Percentiles rank a stretch among this genome's conserved stretches.
These are phyloP conservation scores for Phytophthora sp. DNA, from an alignment of 352 stramenopile genomes.

Conservation along the genomic window DNA sequence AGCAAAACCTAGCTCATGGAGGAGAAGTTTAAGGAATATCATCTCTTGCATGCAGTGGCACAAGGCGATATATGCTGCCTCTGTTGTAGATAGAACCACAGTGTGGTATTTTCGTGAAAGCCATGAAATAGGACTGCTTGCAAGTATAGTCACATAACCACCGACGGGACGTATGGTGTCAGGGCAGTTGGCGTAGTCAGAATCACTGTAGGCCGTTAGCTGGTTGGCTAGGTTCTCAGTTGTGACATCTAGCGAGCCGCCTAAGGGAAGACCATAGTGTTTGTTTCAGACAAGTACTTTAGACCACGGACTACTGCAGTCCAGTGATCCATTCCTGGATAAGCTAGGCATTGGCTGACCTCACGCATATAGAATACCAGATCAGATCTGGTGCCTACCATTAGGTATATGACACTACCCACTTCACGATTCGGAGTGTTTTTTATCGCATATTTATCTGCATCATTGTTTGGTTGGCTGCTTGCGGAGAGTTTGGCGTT, in stretches of 20 bases:
- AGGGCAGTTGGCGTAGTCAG: constrained; percentile 9
- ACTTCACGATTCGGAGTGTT: constrained; percentile 8
- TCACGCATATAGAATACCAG: constrained; percentile 19
- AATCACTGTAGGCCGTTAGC: not conserved
- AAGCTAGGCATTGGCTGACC: constrained; percentile 18
- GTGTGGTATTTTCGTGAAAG: constrained; percentile 12
- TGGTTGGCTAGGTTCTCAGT: not conserved
- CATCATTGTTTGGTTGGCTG: not conserved
- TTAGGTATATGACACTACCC: constrained; percentile 13
- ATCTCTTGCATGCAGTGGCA: too few species aligned
- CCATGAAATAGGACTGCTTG: constrained; percentile 1
- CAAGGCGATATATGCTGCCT: constrained; percentile 1
- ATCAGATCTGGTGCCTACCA: constrained; percentile 12
- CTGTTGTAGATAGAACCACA: constrained; percentile 1
- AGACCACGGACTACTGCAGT: constrained; percentile 12
- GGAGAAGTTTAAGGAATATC: too few species aligned
- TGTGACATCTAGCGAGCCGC: not conserved
- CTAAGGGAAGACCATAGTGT: constrained; percentile 10
- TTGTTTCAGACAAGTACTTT: constrained; percentile 9
- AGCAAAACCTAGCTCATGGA: too few species aligned
- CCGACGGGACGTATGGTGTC: too few species aligned
- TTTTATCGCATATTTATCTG: constrained; percentile 6
- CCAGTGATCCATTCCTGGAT: constrained; percentile 18
- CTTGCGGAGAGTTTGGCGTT: not conserved
- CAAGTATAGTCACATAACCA: constrained; percentile 1